Base-by-base conservation (phyloP, 2,329 filamentous ascomycete species). In the Xylariaceae sp. region DNA sequence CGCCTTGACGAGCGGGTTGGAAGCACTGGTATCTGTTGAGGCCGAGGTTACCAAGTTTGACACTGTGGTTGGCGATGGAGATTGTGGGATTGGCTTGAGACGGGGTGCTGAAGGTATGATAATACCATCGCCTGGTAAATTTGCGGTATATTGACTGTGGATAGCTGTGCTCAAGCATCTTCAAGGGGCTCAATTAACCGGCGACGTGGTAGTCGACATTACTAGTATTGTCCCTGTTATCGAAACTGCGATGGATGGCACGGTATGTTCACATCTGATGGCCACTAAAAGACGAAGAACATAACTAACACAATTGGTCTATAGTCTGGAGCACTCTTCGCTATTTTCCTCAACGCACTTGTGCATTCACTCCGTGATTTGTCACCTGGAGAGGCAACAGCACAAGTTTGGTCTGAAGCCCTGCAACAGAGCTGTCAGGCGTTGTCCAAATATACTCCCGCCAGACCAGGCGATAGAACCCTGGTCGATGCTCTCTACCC, bases 271-370 rank as follows among this genome's bases (percentile, higher is more conserved):
- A 1, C 70, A 17, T 11, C 1, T 19, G 40, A 31, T 38, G 10
- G 6, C 14, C 34, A 13, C 16, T 22, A 17, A 12, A 33, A n/a
- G 10, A 13, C 17, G 9, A 38, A 31, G 16, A 7, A 22, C 28
- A 7, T 31, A 36, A 17, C 45, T 58, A 22, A 58, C 42, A 28
- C 12, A 3, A 18, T 28, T 17, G 40, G 6, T 2, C 39, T 11
- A 34, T 18, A 58, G 56, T 84, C 81, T 0, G 82, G 82, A 2
- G 82, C 81, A 2, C 71, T 84, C 2, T 82, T 81, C 63, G 88
- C 90, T 65, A 96, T 97, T 69, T 96, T 96, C 77, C 78, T 96
- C 55, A 96, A 96, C 68, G 85, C 90, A 0, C 83, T 96, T 6
- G 84, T 89, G 18, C 82, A 87, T 57, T 84, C 78, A 3, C 73